These are phyloP conservation scores for Chaetomium globosum DNA, from an alignment of 2,329 filamentous ascomycete species.

Conservation along the genomic window DNA sequence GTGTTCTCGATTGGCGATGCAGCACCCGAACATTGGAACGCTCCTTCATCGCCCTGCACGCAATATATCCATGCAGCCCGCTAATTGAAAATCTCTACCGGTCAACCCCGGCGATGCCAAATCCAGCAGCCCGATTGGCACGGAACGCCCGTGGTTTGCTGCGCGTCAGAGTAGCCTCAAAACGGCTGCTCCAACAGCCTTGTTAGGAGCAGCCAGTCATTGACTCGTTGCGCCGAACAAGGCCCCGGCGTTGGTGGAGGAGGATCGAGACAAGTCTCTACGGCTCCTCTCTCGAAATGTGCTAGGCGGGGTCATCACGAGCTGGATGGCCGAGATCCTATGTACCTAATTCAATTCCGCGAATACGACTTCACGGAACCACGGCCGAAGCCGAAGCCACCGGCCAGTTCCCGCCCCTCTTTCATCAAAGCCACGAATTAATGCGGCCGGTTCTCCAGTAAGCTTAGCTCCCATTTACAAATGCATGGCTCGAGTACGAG, in stretches of 20 bases:
- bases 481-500: neutral
- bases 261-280: neutral
- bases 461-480: neutral
- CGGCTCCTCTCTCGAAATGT: neutral
- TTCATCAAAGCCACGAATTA: neutral
- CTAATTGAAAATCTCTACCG: constrained; percentile 16
- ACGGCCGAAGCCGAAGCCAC: neutral
- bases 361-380: neutral
- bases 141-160: neutral
- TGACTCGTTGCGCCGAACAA: neutral
- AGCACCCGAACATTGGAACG: constrained; percentile 27
- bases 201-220: neutral
- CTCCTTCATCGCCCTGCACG: constrained; percentile 20
- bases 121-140: neutral
- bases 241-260: neutral
- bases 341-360: neutral
- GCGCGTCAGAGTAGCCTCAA: neutral
- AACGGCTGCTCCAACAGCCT: neutral
- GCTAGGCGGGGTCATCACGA: neutral
- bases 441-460: neutral
- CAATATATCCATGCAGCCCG: constrained; percentile 19
- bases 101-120: constrained; percentile 5
- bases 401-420: neutral
- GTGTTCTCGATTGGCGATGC: constrained; percentile 27
- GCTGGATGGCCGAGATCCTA: neutral